Conservation (phyloP, 768 basidiomycete species). For the Amanita pseudoporphyria region DNA sequence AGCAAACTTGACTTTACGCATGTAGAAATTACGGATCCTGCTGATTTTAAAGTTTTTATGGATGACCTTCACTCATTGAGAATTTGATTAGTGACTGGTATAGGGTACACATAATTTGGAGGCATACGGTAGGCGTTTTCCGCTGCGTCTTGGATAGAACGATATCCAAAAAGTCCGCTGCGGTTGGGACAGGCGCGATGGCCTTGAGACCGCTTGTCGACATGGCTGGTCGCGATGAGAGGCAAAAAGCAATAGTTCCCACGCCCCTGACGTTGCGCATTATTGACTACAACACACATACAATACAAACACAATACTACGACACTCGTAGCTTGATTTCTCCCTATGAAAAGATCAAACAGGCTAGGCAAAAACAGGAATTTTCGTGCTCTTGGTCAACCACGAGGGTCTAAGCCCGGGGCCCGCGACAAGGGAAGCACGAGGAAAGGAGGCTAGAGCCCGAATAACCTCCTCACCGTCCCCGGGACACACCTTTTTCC, state of each 20-base stretch:
- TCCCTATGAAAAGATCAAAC: neutral
- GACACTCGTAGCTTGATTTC: no score
- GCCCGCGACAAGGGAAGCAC: neutral
- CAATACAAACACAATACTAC: no score
- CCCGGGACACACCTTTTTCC: no score
- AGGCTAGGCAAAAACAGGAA: neutral
- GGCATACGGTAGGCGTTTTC: conserved; percentile 86
- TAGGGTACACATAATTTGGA: neutral
- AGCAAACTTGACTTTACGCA: conserved; percentile 99
- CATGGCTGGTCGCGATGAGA: no score
- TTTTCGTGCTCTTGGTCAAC: neutral
- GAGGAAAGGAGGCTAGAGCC: neutral
- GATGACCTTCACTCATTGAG: conserved; percentile 55
- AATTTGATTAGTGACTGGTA: neutral
- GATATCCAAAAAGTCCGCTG: conserved; percentile 90
- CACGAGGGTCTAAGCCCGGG: neutral
- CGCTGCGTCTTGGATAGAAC: conserved; percentile 91
- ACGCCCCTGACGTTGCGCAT: no score
- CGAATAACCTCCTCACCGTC: no score
- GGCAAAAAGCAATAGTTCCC: no score
- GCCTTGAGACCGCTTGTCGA: conserved; percentile 91
- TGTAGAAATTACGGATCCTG: conserved; percentile 95
- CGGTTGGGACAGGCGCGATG: conserved; percentile 97
- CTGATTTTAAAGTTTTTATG: conserved; percentile 99
- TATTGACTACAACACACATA: no score